These are phyloP conservation scores for Erodium trifolium DNA, from an alignment of 441 rosid species.

Conservation along the genomic window DNA sequence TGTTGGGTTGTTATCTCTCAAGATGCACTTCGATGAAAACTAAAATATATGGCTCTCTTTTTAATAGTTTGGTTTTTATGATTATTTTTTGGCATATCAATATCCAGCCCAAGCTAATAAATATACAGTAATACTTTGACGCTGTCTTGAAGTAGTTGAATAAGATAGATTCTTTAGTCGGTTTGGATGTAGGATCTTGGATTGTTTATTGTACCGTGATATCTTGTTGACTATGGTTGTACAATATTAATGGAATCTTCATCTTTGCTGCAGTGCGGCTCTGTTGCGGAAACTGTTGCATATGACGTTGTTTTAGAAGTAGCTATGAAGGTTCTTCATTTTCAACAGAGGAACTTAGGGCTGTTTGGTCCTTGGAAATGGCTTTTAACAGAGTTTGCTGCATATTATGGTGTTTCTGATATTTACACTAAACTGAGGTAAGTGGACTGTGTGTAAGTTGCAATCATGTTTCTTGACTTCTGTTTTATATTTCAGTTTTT, in stretches of 20 bases:
- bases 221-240: conserved; percentile 5
- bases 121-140: background rate
- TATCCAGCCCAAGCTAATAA: background rate
- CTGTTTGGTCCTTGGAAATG: conserved; percentile 93
- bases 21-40: background rate
- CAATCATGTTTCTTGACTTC: background rate
- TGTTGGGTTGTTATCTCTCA: background rate
- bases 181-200: background rate
- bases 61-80: background rate
- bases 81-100: conserved; percentile 3
- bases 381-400: conserved; percentile 86
- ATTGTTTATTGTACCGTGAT: background rate
- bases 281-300: conserved; percentile 97
- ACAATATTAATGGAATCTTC: conserved; percentile 22
- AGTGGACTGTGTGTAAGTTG: conserved; percentile 10
- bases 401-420: conserved; percentile 91
- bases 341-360: conserved; percentile 82
- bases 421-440: conserved; percentile 88
- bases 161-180: background rate
- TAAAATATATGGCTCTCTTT: background rate
- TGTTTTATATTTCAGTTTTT: background rate
- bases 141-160: background rate
- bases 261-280: conserved; percentile 58
- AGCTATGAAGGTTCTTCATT: conserved; percentile 79
- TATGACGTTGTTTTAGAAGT: conserved; percentile 87